A percentile compares a stretch with the other conserved stretches of the same genome.
These are phyloP conservation scores for Euphrasia arctica DNA, from an alignment of 305 asterid genomes.

Conservation along the genomic window DNA sequence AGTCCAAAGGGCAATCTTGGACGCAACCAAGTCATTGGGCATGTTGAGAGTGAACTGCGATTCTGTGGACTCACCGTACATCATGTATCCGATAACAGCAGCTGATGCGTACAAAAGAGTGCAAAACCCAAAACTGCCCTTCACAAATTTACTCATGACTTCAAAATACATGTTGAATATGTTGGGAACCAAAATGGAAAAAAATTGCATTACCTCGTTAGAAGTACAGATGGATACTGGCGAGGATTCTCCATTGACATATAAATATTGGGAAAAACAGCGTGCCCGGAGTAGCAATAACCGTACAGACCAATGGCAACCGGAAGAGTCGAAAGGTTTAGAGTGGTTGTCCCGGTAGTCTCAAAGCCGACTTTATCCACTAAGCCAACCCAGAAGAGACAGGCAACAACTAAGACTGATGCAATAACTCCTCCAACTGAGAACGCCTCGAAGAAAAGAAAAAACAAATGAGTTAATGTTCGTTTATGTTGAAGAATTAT, in stretches of 20 bases:
- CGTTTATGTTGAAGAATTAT: too few species aligned
- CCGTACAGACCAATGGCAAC: slow-evolving; percentile 95
- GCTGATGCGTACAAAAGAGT: slow-evolving; percentile 65
- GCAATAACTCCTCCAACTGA: slow-evolving; percentile 96
- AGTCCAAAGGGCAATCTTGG: slow-evolving; percentile 94
- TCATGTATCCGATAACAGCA: slow-evolving; percentile 76
- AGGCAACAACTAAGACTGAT: slow-evolving; percentile 66
- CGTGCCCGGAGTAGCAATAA: slow-evolving; percentile 92
- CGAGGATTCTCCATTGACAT: slow-evolving; percentile 73
- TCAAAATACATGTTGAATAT: too few species aligned
- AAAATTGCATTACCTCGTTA: slow-evolving; percentile 46
- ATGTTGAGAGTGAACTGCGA: slow-evolving; percentile 93
- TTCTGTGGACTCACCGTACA: slow-evolving; percentile 72
- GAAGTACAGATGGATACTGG: slow-evolving; percentile 76
- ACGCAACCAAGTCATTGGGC: slow-evolving; percentile 68
- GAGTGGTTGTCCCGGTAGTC: slow-evolving; percentile 42
- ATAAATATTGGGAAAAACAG: slow-evolving; percentile 89
- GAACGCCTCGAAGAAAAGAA: background rate
- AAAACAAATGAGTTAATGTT: too few species aligned
- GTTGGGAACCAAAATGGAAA: too few species aligned
- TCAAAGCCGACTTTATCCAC: slow-evolving; percentile 68
- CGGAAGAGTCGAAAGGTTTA: slow-evolving; percentile 81
- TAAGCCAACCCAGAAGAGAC: slow-evolving; percentile 84
- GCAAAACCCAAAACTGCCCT: slow-evolving; percentile 69
- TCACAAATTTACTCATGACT: background rate